Conservation (phyloP, 768 basidiomycete genomes). For the Russula virescens region DNA sequence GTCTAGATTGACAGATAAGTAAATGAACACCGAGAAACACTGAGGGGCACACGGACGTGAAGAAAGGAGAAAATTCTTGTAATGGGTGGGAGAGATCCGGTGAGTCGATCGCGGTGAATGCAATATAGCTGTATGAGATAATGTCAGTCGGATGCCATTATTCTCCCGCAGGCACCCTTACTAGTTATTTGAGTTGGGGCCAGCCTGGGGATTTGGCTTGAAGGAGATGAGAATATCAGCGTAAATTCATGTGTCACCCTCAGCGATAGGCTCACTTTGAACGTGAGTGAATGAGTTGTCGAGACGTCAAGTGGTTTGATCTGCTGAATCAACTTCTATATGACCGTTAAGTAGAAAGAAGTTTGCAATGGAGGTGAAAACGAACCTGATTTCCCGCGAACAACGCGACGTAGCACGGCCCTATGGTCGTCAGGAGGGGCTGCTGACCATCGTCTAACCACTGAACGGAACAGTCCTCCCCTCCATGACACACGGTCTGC, state of each 20-base stretch:
- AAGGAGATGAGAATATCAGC: background rate
- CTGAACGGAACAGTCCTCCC: conserved; percentile 45
- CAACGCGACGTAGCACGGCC: conserved; percentile 48
- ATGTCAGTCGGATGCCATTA: background rate
- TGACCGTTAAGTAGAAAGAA: too few species aligned
- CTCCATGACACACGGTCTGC: conserved; percentile 40
- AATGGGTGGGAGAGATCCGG: conserved; percentile 33
- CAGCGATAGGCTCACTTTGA: conserved; percentile 41
- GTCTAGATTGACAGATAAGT: conserved; percentile 31
- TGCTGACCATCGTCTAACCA: conserved; percentile 60
- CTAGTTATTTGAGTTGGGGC: conserved; percentile 55
- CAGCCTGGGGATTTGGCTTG: conserved; percentile 52
- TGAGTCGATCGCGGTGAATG: conserved; percentile 36
- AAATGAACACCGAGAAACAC: background rate
- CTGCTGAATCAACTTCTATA: conserved; percentile 30
- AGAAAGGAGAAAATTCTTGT: conserved; percentile 46
- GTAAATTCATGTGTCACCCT: background rate
- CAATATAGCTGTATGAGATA: conserved; percentile 47
- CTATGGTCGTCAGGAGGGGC: conserved; percentile 48
- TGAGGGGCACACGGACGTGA: conserved; percentile 39
- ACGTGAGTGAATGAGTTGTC: conserved; percentile 40
- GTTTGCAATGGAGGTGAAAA: background rate
- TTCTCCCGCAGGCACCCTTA: conserved; percentile 26
- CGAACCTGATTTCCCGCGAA: conserved; percentile 49
- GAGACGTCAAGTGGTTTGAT: conserved; percentile 53